These are phyloP conservation scores for Suillus discolor DNA, from an alignment of 768 basidiomycete genomes.

Conservation along the genomic window DNA sequence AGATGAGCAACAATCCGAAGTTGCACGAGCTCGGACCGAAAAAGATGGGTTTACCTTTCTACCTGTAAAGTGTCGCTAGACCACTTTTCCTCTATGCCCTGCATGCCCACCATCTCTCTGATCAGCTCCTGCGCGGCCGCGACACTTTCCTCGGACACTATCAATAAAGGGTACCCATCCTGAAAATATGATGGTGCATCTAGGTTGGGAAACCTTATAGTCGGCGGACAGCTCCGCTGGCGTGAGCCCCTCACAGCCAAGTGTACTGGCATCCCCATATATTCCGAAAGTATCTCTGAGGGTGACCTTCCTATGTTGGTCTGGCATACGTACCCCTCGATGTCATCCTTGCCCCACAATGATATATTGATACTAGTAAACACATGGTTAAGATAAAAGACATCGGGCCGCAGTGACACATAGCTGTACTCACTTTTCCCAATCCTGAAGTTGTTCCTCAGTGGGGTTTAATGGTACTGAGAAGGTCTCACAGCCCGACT, in stretches of 20 bases:
- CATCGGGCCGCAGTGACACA: conserved; percentile 2
- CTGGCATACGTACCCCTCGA: conserved; percentile 72
- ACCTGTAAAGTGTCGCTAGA: conserved; percentile 49
- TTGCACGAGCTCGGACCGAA: conserved; percentile 6
- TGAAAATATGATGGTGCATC: conserved; percentile 60
- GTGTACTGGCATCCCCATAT: conserved; percentile 61
- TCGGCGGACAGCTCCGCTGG: conserved; percentile 52
- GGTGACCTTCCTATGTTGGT: conserved; percentile 44
- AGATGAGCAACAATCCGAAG: conserved; percentile 10
- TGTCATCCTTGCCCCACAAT: conserved; percentile 46
- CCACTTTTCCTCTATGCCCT: conserved; percentile 57
- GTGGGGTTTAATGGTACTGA: conserved; percentile 59
- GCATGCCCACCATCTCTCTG: conserved; percentile 47
- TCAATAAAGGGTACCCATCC: conserved; percentile 70
- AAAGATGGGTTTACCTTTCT: conserved; percentile 51
- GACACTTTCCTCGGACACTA: conserved; percentile 71
- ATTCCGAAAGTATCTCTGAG: conserved; percentile 59
- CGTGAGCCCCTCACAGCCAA: conserved; percentile 68
- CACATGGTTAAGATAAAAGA: conserved; percentile 1
- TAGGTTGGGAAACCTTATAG: conserved; percentile 57
- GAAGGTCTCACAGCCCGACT: conserved; percentile 59
- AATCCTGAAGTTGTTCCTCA: conserved; percentile 46
- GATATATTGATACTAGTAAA: conserved; percentile 51
- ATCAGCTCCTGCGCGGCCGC: conserved; percentile 50
- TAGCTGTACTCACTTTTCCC: conserved; percentile 54